These are phyloP conservation scores for Drosera capensis DNA, from an alignment of 148 eudicot species.

Conservation along the genomic window DNA sequence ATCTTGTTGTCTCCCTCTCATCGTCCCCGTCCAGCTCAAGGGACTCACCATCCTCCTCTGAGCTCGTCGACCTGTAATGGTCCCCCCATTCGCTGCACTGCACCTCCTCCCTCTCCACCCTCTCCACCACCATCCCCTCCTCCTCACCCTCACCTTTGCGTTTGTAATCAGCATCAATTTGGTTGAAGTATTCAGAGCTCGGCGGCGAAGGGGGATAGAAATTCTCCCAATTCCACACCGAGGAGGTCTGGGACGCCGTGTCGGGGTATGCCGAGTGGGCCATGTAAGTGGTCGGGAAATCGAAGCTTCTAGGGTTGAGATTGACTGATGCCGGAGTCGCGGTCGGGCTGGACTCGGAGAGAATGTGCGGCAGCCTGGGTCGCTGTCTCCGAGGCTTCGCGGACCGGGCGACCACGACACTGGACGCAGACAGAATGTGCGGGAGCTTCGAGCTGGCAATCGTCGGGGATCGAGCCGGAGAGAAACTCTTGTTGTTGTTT, in stretches of 20 bases:
- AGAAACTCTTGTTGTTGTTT: no score
- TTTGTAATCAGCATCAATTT: conserved; percentile 6
- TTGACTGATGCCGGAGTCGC: conserved; percentile 18
- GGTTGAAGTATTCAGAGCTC: conserved; percentile 48
- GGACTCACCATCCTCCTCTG: no score
- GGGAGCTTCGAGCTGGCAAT: conserved; percentile 28
- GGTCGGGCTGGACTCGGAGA: conserved; percentile 51
- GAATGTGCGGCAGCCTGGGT: conserved; percentile 32
- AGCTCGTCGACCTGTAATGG: conserved; percentile 54
- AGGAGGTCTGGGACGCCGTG: conserved; percentile 66
- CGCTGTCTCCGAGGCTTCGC: no score
- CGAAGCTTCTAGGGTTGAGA: conserved; percentile 10
- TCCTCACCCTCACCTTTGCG: conserved; percentile 8
- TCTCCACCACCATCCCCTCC: conserved; percentile 9
- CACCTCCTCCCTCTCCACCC: conserved; percentile 70
- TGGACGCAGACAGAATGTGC: conserved; percentile 23
- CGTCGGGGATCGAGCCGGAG: no score
- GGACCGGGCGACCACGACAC: no score
- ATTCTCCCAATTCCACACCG: conserved; percentile 94
- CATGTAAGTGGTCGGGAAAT: conserved; percentile 22
- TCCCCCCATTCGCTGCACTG: conserved; percentile 98
- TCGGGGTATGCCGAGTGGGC: conserved; percentile 24
- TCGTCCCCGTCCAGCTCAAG: conserved; percentile 29
- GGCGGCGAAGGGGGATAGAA: conserved; percentile 95
- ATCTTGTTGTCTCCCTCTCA: conserved; percentile 54